Percentiles rank a stretch among this genome's conserved stretches.
phyloP scores from a whole-genome alignment of 1,284 basidiomycete genomes.

The Cryptococcus wingfieldii region DNA sequence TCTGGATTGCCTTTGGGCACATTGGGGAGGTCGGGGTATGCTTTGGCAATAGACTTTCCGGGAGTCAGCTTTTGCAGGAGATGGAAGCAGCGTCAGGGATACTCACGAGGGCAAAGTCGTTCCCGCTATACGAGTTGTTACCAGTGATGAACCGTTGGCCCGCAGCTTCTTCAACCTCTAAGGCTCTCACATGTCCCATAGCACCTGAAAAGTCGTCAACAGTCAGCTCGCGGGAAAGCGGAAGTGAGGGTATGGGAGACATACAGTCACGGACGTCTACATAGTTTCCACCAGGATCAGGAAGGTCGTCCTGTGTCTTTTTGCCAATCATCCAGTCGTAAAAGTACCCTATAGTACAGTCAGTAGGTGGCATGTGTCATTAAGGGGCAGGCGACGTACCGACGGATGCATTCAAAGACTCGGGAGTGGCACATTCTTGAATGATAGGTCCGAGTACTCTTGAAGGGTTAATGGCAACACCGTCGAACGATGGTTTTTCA shows the following conservation, averaged over 20 bases:
- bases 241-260: background rate
- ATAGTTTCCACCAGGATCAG: slow-evolving; percentile 49
- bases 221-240: too few relatives aligned
- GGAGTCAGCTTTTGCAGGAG: background rate
- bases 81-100: background rate
- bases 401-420: slow-evolving; percentile 57
- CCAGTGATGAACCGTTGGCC: slow-evolving; percentile 59
- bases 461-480: slow-evolving; percentile 57
- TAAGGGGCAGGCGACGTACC: slow-evolving; percentile 17
- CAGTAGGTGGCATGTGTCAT: background rate
- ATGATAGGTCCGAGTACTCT: slow-evolving; percentile 54
- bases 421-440: slow-evolving; percentile 54
- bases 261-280: slow-evolving; percentile 56
- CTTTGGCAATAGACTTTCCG: slow-evolving; percentile 6
- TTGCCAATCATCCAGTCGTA: slow-evolving; percentile 48
- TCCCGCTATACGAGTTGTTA: slow-evolving; percentile 42
- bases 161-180: slow-evolving; percentile 56
- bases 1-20: slow-evolving; percentile 33
- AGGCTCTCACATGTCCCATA: slow-evolving; percentile 57
- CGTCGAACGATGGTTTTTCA: slow-evolving; percentile 57
- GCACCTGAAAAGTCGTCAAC: slow-evolving; percentile 47
- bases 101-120: slow-evolving; percentile 28
- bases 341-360: slow-evolving; percentile 26
- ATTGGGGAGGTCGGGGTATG: slow-evolving; percentile 29
- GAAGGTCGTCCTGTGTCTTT: slow-evolving; percentile 45